phyloP scores from a whole-genome alignment of 306 rosid genomes.

The Lupinus albus region DNA sequence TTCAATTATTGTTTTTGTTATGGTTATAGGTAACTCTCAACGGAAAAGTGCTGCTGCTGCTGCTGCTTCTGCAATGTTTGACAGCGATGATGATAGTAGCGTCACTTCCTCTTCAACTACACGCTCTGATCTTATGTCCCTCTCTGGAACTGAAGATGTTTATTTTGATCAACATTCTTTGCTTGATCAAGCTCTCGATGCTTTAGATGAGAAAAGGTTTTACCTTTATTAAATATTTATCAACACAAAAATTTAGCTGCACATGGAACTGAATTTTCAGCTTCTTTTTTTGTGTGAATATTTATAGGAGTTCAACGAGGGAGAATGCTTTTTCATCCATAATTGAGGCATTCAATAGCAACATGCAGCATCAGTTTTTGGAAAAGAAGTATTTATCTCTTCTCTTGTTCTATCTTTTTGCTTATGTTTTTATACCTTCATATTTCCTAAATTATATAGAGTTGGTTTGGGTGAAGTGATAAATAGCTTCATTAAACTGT shows the following conservation, averaged over 20 bases:
- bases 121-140: conserved; percentile 64
- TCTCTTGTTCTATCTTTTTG: too few relatives aligned
- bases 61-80: conserved; percentile 61
- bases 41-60: conserved; percentile 50
- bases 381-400: conserved; percentile 59
- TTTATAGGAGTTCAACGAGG: conserved; percentile 75
- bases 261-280: neutral
- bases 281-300: neutral
- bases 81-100: conserved; percentile 86
- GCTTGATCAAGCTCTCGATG: conserved; percentile 91
- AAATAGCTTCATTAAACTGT: too few relatives aligned
- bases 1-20: too few relatives aligned
- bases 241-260: neutral
- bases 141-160: conserved; percentile 61
- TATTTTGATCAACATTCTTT: conserved; percentile 65
- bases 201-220: conserved; percentile 83
- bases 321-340: conserved; percentile 72
- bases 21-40: conserved; percentile 51
- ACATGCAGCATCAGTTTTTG: conserved; percentile 73
- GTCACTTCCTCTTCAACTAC: conserved; percentile 75
- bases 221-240: neutral
- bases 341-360: conserved; percentile 66
- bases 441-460: too few relatives aligned
- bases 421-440: too few relatives aligned
- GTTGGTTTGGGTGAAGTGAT: too few relatives aligned